phyloP scores from a whole-genome alignment of 108 stramenopile genomes.

The Tribonema minus region DNA sequence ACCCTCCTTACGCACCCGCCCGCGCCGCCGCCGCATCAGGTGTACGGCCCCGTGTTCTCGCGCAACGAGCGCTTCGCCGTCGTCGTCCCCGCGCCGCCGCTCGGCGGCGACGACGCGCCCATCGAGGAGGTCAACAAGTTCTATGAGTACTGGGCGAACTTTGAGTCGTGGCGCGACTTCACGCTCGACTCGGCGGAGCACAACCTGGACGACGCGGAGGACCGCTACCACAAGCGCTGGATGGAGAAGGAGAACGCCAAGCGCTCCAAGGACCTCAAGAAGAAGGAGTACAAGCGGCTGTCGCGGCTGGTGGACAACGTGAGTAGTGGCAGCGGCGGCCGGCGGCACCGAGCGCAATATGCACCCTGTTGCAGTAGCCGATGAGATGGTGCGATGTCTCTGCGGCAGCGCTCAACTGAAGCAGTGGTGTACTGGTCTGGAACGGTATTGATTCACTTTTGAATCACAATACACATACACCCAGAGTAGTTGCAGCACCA shows the following conservation, averaged over 20 bases:
- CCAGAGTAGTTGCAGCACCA: too few relatives aligned
- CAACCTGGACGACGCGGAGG: constrained; percentile 73
- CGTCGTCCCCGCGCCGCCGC: constrained; percentile 68
- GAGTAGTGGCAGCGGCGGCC: too few relatives aligned
- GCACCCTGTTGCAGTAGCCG: too few relatives aligned
- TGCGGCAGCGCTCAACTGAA: too few relatives aligned
- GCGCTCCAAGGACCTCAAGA: constrained; percentile 76
- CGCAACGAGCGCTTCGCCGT: constrained; percentile 86
- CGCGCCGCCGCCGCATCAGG: too few relatives aligned
- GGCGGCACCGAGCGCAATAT: too few relatives aligned
- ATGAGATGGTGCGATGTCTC: too few relatives aligned
- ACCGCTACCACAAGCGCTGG: constrained; percentile 91
- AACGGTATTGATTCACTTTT: too few relatives aligned
- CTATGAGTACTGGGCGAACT: constrained; percentile 93
- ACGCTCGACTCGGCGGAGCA: constrained; percentile 75
- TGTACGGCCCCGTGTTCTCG: constrained; percentile 83
- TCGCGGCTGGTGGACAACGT: constrained; percentile 82
- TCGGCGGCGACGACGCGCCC: constrained; percentile 79
- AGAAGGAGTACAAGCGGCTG: constrained; percentile 83
- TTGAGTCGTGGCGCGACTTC: constrained; percentile 94
- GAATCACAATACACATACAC: too few relatives aligned
- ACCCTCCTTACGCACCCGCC: too few relatives aligned
- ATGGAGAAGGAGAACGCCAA: constrained; percentile 93
- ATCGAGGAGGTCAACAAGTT: constrained; percentile 80
- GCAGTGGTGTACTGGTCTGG: too few relatives aligned